Percentiles rank a stretch among this genome's conserved stretches.
These are phyloP conservation scores for Suhomyces anneliseae DNA, from an alignment of 1,139 yeast genomes.

Conservation along the genomic window DNA sequence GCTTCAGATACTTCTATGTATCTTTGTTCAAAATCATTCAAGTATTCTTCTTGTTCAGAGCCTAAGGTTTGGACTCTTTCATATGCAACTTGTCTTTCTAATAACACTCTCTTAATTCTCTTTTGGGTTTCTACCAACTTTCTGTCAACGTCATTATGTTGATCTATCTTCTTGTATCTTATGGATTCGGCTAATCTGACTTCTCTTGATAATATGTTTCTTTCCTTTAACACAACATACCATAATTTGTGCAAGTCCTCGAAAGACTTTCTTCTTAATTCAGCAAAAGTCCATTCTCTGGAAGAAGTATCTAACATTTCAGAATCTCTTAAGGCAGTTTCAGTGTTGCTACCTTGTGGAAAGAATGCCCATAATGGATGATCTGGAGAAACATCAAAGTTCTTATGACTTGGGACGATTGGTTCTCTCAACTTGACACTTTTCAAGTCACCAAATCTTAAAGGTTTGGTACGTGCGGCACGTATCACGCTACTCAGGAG, in stretches of 20 bases:
- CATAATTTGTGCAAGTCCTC: conserved; percentile 90
- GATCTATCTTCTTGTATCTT: conserved; percentile 26
- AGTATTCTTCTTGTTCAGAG: conserved; percentile 45
- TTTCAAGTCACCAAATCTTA: conserved; percentile 30
- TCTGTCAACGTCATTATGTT: conserved; percentile 33
- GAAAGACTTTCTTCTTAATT: conserved; percentile 85
- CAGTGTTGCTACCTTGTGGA: conserved; percentile 47
- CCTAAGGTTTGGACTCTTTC: conserved; percentile 58
- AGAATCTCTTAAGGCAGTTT: conserved; percentile 57
- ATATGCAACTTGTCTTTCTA: conserved; percentile 79
- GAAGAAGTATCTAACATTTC: conserved; percentile 60
- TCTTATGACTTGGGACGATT: conserved; percentile 75
- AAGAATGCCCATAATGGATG: conserved; percentile 98
- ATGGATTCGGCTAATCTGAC: conserved; percentile 44
- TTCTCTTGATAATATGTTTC: conserved; percentile 80
- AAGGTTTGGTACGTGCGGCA: conserved; percentile 26
- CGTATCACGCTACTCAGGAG: conserved; percentile 7
- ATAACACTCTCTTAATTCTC: conserved; percentile 79
- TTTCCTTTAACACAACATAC: conserved; percentile 82
- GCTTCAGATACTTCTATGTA: conserved; percentile 60
- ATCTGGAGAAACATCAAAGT: conserved; percentile 71
- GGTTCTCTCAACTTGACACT: conserved; percentile 68
- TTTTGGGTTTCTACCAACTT: conserved; percentile 42
- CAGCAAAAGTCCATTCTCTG: conserved; percentile 85
- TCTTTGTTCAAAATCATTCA: conserved; percentile 55